Base-by-base conservation (phyloP, 306 rosid species). In the Dryas octopetala region DNA sequence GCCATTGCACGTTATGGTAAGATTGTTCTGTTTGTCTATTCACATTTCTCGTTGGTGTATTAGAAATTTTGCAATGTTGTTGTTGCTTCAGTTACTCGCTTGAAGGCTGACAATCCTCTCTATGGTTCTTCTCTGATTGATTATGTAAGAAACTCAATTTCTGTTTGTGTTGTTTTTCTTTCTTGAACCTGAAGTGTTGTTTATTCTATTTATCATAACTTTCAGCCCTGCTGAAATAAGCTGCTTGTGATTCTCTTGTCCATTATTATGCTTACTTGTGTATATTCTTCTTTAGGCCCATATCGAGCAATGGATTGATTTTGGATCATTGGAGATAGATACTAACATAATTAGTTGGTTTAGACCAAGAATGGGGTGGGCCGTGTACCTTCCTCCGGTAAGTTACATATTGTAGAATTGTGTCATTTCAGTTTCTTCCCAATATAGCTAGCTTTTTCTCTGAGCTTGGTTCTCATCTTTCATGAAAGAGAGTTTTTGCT, bases 241-340 rank as follows among this genome's bases (percentile, higher is more conserved):
- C 61, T 17, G n/a, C 43, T 15, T 43, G 19, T 47, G 11, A 51
- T 45, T 23, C 52, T 19, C n/a, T 5, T 65, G 10, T 14, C 43
- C 26, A 70, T 47, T 43, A 45, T 74, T 9, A 43, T 79, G 40
- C 32, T 73, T 73, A 6, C 71, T 47, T 11, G 50, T 76, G 26
- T 61, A 12, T 65, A 17, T 38, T 78, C 5, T 44, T 82, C n/a
- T 45, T 81, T 66, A 93, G 98, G 95, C 83, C 67, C 97, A 74
- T 28, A 70, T 90, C 9, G 98, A 93, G 53, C 97, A 93, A 74
- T 93, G 98, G 97, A 89, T 90, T 77, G 98, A 93, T 78, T 90
- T 93, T 74, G 55, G 95, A 26, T 46, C 97, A 1, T 1, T 79
- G 79, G 98, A 93, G 81, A 82, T 93, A 65, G 98, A 89, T 86